A percentile compares a stretch with the other conserved stretches of the same genome.
phyloP scores from a whole-genome alignment of 192 early-diverging fungal species.

The Linnemannia exigua region DNA sequence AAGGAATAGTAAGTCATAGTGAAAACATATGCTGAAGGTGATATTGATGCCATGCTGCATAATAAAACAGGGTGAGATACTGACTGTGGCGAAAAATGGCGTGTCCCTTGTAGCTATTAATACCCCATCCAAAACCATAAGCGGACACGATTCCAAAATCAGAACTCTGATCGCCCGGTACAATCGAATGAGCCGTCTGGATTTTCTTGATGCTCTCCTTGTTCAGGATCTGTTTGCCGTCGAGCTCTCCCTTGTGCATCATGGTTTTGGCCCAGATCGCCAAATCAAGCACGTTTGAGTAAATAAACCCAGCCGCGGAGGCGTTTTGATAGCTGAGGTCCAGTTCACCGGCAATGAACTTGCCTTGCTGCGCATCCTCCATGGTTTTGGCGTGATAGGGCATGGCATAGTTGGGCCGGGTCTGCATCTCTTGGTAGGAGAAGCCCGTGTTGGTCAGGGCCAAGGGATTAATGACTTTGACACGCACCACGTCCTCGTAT shows the following conservation, averaged over 20 bases:
- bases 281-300: conserved; percentile 16
- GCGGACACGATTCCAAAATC: neutral
- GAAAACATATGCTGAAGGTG: too few species aligned
- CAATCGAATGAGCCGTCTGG: neutral
- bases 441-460: neutral
- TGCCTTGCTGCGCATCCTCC: conserved; percentile 7
- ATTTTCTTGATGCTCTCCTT: neutral
- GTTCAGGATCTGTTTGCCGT: conserved; percentile 17
- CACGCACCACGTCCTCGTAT: neutral
- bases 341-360: neutral
- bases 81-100: neutral
- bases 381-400: neutral
- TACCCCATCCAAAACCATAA: conserved; percentile 2
- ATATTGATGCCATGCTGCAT: too few species aligned
- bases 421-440: neutral
- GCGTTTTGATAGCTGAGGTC: neutral
- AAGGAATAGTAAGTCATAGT: too few species aligned
- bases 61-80: neutral
- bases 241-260: neutral
- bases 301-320: conserved; percentile 11
- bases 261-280: neutral
- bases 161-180: neutral
- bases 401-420: conserved; percentile 10
- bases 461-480: neutral
- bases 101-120: conserved; percentile 10